Evolutionary conservation across 495 filamentous ascomycete genomes (phyloP), one percentile per base, ranked within the genome.

Genomic region (Penicillium daleae): DNA sequence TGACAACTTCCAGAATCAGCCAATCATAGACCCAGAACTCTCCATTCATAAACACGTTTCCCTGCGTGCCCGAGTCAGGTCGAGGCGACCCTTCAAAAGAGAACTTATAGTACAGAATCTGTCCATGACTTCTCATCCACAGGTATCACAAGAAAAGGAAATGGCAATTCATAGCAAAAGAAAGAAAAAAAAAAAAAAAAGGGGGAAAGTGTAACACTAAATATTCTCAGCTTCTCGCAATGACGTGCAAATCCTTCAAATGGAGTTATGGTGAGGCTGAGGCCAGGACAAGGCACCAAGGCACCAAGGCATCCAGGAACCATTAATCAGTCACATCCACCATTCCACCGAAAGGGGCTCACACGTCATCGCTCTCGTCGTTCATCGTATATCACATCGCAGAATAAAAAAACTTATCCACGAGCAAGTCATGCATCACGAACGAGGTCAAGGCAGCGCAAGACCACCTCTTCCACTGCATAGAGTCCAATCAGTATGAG

Each of bases 21-120:
- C 46, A 50, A 50, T 50, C 46, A 50, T n/a, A 50, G 46, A 50
- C 46, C 10, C 24, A 50, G 24, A 50, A 50, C 17, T 27, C 24
- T 50, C 24, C 46, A 29, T 29, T 50, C 46, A 29, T 27, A 50
- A 26, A 50, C 46, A 50, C 24, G 6, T 50, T 50, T 17, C 46
- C 22, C 1, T 50, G 17, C 46, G 13, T 50, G 46, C 13, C 21
- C 24, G n/a, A 24, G 46, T 50, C 24, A 8, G 12, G 46, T 27
- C 46, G 13, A 21, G 29, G 13, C 17, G 22, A 27, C 22, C 22
- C 26, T n/a, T 50, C 46, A 24, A 50, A 50, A 50, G 46, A 50
- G 24, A 50, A 50, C 46, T 27, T 50, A 50, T 50, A 29, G 46
- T 50, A 50, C 46, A 50, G 46, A 50, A 29, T 50, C 46, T n/a